Evolutionary conservation across 2,329 filamentous ascomycete species (phyloP), one percentile per base, ranked within the genome.

Genomic region (Aspergillus ibericus): DNA sequence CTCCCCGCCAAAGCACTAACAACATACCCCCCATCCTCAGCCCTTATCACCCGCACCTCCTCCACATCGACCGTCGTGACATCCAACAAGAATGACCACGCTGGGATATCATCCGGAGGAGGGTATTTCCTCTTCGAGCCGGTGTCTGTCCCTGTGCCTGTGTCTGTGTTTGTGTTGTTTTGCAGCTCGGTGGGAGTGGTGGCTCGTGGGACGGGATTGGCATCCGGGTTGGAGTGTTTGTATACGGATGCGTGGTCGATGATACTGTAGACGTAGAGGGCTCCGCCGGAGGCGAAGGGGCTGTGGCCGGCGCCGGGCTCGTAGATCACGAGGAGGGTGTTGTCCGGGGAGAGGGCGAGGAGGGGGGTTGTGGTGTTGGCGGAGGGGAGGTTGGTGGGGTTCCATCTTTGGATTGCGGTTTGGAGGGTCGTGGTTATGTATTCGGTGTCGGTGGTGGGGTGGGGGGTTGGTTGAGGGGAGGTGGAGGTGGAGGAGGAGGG

Each of bases 251-350:
- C 15, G 34, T 56, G 52, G 34, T 36, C 38, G 34, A 44, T 46
- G 6, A 68, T 38, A 38, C 55, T 55, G 29, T 55, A 65, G 9
- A 68, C 29, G 53, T 66, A 68, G 3, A 67, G 18, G 5, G 64
- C 59, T 1, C 65, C 65, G 13, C 65, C 64, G 2, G 42, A 38
- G 22, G 60, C 44, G 53, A 63, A 55, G n/a, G 42, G 36, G 15
- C 54, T 56, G 44, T 63, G 61, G 5, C 60, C 61, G 3, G 51
- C 59, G 13, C 60, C 64, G 3, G 61, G 59, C 53, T 66, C 66
- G 44, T 63, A 66, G 20, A 66, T 58, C 8, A 57, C 60, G 13
- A 66, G 46, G 34, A 68, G 32, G 4, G 51, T 59, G 12, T 22
- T 44, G 36, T 67, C 65, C n/a, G 46, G 20, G 20, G 65, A 66